Conservation (phyloP, 805 yeast species). For the Pichia membranifaciens region DNA sequence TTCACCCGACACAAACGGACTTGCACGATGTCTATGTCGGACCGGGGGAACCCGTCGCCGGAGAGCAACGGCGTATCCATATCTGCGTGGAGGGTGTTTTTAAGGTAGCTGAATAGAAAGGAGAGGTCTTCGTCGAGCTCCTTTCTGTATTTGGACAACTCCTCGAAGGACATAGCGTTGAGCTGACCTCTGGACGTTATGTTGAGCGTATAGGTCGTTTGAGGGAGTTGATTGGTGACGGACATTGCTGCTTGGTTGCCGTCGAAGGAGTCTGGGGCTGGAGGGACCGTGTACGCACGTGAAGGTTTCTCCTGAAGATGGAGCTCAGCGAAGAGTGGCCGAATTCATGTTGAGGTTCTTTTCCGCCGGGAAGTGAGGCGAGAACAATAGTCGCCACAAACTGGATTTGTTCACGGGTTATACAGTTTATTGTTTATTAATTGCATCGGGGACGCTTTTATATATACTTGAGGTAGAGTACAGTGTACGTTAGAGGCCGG, state of each 20-base stretch:
- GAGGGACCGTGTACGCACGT: too few relatives aligned
- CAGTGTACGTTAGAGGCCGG: too few relatives aligned
- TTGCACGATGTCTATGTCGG: conserved; percentile 73
- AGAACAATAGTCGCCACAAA: too few relatives aligned
- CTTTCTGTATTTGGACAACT: neutral
- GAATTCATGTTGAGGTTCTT: too few relatives aligned
- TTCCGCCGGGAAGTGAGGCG: too few relatives aligned
- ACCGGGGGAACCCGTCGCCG: conserved; percentile 78
- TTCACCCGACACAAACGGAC: conserved; percentile 57
- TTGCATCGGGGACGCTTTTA: too few relatives aligned
- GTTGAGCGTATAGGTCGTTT: neutral
- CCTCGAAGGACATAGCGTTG: conserved; percentile 1
- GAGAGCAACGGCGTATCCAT: conserved; percentile 64
- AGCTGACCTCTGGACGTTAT: conserved; percentile 7
- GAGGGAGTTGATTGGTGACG: conserved; percentile 4
- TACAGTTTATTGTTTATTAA: too few relatives aligned
- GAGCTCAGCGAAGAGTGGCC: too few relatives aligned
- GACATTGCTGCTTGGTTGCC: conserved; percentile 8
- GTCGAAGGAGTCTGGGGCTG: too few relatives aligned
- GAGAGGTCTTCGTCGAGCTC: conserved; percentile 38
- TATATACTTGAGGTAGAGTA: too few relatives aligned
- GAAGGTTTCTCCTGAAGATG: too few relatives aligned
- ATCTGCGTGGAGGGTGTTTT: conserved; percentile 28
- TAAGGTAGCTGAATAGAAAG: conserved; percentile 38
- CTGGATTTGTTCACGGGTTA: too few relatives aligned